Percentiles rank a stretch among this genome's conserved stretches.
phyloP scores from a whole-genome alignment of 768 basidiomycete species.

The Clitopilus hobsonii region DNA sequence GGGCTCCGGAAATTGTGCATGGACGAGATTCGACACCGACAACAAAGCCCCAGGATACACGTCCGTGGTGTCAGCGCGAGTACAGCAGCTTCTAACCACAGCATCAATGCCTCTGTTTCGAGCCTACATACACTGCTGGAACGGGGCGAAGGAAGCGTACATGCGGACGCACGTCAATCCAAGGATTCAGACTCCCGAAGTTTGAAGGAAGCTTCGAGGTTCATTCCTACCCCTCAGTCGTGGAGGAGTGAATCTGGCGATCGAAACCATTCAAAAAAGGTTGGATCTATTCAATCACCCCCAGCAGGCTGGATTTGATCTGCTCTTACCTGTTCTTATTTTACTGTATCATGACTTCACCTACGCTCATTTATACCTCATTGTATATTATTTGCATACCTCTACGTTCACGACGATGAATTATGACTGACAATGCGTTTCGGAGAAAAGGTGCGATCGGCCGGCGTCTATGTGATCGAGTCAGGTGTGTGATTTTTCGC shows the following conservation, averaged over 20 bases:
- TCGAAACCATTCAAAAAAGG: slow-evolving; percentile 21
- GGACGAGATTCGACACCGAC: slow-evolving; percentile 55
- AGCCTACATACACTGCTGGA: slow-evolving; percentile 62
- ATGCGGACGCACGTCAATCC: slow-evolving; percentile 13
- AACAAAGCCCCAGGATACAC: slow-evolving; percentile 35
- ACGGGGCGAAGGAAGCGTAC: slow-evolving; percentile 32
- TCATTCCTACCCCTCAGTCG: slow-evolving; percentile 42
- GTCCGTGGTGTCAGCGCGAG: slow-evolving; percentile 35
- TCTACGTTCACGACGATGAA: background rate
- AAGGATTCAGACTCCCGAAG: slow-evolving; percentile 14
- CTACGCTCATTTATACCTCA: background rate
- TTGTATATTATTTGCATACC: background rate
- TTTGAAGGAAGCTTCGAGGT: slow-evolving; percentile 17
- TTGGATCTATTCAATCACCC: slow-evolving; percentile 25
- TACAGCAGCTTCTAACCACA: slow-evolving; percentile 34
- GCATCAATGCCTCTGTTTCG: slow-evolving; percentile 49
- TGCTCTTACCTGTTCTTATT: background rate
- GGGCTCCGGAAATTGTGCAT: slow-evolving; percentile 61
- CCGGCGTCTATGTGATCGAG: background rate
- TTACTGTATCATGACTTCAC: too few relatives aligned
- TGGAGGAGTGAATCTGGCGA: slow-evolving; percentile 29
- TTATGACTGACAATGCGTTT: background rate
- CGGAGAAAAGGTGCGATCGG: background rate
- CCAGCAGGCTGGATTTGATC: slow-evolving; percentile 46
- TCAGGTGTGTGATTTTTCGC: background rate